Base-by-base conservation (phyloP, 225 moss, liverwort and hornwort genomes). In the Sphagnum contortum region DNA sequence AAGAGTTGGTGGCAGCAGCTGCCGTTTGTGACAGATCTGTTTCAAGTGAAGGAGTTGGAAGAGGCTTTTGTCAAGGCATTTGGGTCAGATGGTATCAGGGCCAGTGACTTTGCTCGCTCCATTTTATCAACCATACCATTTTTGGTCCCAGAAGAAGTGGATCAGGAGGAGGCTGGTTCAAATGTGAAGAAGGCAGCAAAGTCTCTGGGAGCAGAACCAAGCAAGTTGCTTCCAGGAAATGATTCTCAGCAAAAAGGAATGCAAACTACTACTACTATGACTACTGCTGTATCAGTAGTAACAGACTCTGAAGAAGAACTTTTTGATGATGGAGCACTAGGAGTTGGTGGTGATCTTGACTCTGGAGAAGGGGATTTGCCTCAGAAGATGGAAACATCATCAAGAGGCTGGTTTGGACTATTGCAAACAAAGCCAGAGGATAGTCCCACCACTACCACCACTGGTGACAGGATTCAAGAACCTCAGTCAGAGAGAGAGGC, bases 71-170 rank as follows among this genome's bases (percentile, higher is more conserved):
- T 74, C 10, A 81, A 69, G 64, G 60, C 89, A 9, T 83, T 87
- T 68, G 91, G 87, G 53, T 73, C 69, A 59, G 73, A 79, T 57
- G 85, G 78, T 66, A 87, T 91, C 65, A 84, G 72, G 59, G 82
- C 82, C 60, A 48, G 77, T 64, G 80, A 80, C 62, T 86, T 83
- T 69, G 86, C 82, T 62, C 73, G 73, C 57, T 86, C 86, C 65
- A 71, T 73, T 68, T 66, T 80, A 61, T 68, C 77, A 64, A 73
- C 80, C 64, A 48, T 74, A 65, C 71, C 72, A 57, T 57, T 77
- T 56, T 67, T 74, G 57, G 69, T 72, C 46, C 49, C 79, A 52
- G 70, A 67, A 56, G 61, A 69, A 56, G 57, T 29, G 57, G 69
- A 75, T 45, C 49, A 82, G 54, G 70, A 67, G 51, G 61, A 69